Evolutionary conservation across 768 basidiomycete genomes (phyloP).

Genomic region (Polyporus arcularius): DNA sequence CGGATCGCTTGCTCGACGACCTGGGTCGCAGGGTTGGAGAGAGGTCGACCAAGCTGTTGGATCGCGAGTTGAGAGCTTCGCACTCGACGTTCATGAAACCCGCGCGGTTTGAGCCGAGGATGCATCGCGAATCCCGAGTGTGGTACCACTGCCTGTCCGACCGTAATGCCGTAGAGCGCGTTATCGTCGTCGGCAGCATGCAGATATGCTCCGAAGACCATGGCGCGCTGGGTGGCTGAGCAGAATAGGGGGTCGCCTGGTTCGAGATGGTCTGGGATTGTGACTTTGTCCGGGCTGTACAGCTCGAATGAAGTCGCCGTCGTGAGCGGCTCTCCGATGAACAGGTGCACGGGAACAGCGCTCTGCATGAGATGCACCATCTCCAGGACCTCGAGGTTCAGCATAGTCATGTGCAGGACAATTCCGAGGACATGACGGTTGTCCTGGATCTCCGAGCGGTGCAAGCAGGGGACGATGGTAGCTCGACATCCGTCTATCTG

Average conservation of each 20-base stretch:
- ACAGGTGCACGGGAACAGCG: conserved; percentile 19
- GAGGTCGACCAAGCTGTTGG: conserved; percentile 6
- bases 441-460: not conserved
- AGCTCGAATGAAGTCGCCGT: conserved; percentile 15
- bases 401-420: conserved; percentile 14
- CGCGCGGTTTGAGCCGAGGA: conserved; percentile 11
- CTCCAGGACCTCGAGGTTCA: conserved; percentile 14
- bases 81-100: conserved; percentile 1
- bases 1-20: conserved; percentile 15
- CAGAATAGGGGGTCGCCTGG: conserved; percentile 21
- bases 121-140: conserved; percentile 13
- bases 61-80: conserved; percentile 16
- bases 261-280: conserved; percentile 1
- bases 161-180: conserved; percentile 16
- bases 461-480: conserved; percentile 13
- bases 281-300: conserved; percentile 18
- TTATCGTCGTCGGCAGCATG: conserved; percentile 6
- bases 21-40: conserved; percentile 10
- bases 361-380: conserved; percentile 13
- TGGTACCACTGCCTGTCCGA: conserved; percentile 16
- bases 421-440: not conserved
- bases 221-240: conserved; percentile 9
- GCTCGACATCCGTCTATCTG: conserved; percentile 7
- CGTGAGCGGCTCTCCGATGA: conserved; percentile 20
- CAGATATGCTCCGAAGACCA: conserved; percentile 14